phyloP scores from a whole-genome alignment of 345 rosid genomes.

The Citrus australasica region DNA sequence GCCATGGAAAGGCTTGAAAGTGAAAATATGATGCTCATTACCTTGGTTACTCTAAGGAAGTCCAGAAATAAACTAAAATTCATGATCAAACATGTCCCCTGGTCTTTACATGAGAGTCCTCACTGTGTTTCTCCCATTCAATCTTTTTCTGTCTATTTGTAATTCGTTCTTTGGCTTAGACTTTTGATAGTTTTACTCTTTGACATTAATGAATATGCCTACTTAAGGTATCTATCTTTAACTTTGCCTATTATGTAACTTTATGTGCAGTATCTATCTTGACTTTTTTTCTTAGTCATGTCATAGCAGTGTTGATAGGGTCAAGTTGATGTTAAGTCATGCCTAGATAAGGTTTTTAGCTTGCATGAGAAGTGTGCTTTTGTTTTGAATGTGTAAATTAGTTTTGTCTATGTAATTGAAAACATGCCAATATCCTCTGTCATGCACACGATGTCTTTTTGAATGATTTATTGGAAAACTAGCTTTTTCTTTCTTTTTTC shows the following conservation, averaged over 20 bases:
- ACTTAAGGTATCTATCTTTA: neutral
- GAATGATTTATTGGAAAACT: neutral
- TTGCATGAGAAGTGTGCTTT: too few species aligned
- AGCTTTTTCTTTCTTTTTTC: neutral
- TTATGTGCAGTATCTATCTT: neutral
- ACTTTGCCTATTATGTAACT: too few species aligned
- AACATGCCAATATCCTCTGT: neutral
- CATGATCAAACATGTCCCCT: neutral
- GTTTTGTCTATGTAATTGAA: neutral
- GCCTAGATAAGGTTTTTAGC: neutral
- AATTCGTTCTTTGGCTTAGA: neutral
- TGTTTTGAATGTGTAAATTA: neutral
- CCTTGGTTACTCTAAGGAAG: neutral
- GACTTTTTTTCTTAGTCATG: neutral
- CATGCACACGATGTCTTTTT: neutral
- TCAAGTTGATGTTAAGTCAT: neutral
- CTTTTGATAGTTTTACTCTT: neutral
- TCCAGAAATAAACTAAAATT: neutral
- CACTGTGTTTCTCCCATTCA: neutral
- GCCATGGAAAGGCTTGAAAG: neutral
- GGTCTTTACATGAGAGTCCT: neutral
- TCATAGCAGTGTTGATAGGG: neutral
- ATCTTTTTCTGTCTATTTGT: neutral
- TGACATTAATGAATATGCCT: neutral
- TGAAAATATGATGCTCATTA: neutral